Evolutionary conservation across 192 early-diverging fungal genomes (phyloP).

Genomic region (Coemansia umbellata): DNA sequence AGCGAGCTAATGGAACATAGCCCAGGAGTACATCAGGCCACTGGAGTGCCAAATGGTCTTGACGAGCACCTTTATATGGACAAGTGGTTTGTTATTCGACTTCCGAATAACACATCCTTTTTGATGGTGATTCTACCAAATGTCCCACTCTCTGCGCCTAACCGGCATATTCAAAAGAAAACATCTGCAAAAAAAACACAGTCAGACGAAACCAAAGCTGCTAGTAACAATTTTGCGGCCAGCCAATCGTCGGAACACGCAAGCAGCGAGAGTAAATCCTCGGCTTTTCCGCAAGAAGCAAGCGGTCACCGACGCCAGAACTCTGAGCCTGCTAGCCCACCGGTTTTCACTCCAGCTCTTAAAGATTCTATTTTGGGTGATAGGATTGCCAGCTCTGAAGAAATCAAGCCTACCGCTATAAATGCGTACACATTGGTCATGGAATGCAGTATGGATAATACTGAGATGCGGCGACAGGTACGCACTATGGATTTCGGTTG

Average conservation of each 20-base stretch:
- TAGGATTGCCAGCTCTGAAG: neutral
- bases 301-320: conserved; percentile 3
- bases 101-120: conserved; percentile 49
- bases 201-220: neutral
- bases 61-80: conserved; percentile 46
- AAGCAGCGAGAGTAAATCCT: neutral
- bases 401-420: conserved; percentile 3
- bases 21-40: conserved; percentile 20
- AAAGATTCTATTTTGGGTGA: conserved; percentile 29
- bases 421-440: conserved; percentile 45
- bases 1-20: conserved; percentile 28
- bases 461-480: conserved; percentile 41
- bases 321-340: conserved; percentile 30
- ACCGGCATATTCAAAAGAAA: conserved; percentile 6
- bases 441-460: conserved; percentile 51
- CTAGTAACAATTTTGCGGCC: neutral
- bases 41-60: conserved; percentile 42
- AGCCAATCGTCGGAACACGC: neutral
- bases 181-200: neutral
- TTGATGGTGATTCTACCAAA: conserved; percentile 50
- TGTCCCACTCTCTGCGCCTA: conserved; percentile 28
- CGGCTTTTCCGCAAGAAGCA: neutral
- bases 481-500: conserved; percentile 11
- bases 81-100: conserved; percentile 50
- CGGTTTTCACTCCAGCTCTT: conserved; percentile 31